These are phyloP conservation scores for Edaphochlamys debaryana DNA, from an alignment of 139 green algal species.

Conservation along the genomic window DNA sequence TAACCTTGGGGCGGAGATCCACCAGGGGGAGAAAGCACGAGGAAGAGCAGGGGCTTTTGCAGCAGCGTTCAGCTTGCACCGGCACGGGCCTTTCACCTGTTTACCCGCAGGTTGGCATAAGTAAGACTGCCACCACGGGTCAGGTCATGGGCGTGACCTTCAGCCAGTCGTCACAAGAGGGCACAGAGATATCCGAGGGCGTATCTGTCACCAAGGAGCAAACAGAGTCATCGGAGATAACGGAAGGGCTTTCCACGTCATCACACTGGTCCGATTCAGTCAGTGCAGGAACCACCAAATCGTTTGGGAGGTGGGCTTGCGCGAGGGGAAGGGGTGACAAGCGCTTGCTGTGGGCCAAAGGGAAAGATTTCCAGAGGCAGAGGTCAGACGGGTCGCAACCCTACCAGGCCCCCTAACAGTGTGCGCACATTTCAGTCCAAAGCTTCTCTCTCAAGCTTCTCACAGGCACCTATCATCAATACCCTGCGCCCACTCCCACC, in stretches of 20 bases:
- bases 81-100: no score
- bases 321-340: no score
- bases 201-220: slow-evolving; percentile 14
- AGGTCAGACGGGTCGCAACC: no score
- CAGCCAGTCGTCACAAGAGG: neutral
- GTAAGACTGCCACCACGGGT: neutral
- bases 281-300: neutral
- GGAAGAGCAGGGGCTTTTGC: no score
- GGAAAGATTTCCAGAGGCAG: no score
- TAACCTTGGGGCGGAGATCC: no score
- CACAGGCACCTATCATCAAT: no score
- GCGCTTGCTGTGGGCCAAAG: no score
- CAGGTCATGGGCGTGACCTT: slow-evolving; percentile 2
- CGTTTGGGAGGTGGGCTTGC: neutral
- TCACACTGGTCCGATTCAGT: neutral
- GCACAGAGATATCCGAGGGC: slow-evolving; percentile 5
- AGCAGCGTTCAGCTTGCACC: no score
- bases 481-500: no score
- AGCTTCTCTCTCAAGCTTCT: neutral
- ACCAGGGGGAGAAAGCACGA: no score
- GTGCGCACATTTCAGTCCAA: no score
- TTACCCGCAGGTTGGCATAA: neutral
- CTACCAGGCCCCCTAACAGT: neutral
- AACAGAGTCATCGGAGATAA: neutral
- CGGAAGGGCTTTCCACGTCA: neutral